Percentiles rank a stretch among this genome's conserved stretches.
phyloP scores from a whole-genome alignment of 192 early-diverging fungal genomes.

The Polychytrium aggregatum region DNA sequence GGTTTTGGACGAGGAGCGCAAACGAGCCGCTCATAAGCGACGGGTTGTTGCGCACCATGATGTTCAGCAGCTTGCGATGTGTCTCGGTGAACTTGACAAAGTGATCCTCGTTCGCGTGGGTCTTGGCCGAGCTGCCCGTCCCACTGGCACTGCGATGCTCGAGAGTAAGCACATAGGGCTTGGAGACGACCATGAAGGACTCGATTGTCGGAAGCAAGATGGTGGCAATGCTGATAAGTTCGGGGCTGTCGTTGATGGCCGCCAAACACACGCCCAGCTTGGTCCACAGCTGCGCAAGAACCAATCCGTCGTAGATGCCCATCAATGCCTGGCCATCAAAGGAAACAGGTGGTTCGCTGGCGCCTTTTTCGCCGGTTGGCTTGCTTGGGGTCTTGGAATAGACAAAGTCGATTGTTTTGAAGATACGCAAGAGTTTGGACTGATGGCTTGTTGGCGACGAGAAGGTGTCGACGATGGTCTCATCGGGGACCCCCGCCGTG shows the following conservation, averaged over 20 bases:
- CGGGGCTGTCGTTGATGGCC: constrained; percentile 57
- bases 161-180: constrained; percentile 62
- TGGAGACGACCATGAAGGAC: constrained; percentile 95
- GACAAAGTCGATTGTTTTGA: constrained; percentile 92
- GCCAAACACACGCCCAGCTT: constrained; percentile 61
- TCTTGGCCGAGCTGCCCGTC: background rate
- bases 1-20: constrained; percentile 89
- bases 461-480: constrained; percentile 63
- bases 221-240: constrained; percentile 82
- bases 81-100: constrained; percentile 86
- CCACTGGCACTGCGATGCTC: constrained; percentile 8
- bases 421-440: constrained; percentile 80
- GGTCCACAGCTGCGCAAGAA: constrained; percentile 55
- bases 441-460: constrained; percentile 79
- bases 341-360: background rate
- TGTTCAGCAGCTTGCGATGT: constrained; percentile 93
- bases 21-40: constrained; percentile 93
- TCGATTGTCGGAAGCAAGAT: constrained; percentile 90
- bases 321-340: constrained; percentile 1
- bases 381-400: constrained; percentile 36
- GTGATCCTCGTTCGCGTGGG: constrained; percentile 35
- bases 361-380: background rate
- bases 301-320: constrained; percentile 28
- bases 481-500: constrained; percentile 60
- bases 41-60: constrained; percentile 95